A percentile compares a stretch with the other conserved stretches of the same genome.
Evolutionary conservation across 305 asterid species (phyloP).

Genomic region (Fraxinus ornus): DNA sequence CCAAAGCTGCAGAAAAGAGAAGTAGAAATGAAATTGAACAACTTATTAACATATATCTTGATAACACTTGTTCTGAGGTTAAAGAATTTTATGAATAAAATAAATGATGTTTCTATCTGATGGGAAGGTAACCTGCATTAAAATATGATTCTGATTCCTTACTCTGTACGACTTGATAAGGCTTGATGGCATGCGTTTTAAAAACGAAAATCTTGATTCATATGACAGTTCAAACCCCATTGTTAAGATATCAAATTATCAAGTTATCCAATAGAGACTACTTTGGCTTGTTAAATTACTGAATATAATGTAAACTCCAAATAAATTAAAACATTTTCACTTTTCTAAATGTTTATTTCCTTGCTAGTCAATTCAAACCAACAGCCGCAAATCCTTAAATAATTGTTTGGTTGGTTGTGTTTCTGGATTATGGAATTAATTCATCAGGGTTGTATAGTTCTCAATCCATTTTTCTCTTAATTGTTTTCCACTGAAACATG

Average conservation of each 20-base stretch:
- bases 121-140: conserved; percentile 2
- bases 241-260: conserved; percentile 4
- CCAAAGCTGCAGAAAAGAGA: not conserved
- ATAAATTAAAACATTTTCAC: not conserved
- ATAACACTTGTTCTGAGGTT: not conserved
- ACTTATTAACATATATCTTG: not conserved
- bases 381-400: not conserved
- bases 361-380: not conserved
- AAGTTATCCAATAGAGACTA: not conserved
- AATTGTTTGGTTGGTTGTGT: not conserved
- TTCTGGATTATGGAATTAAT: not conserved
- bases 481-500: not conserved
- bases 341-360: not conserved
- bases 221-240: not conserved
- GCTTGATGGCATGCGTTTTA: not conserved
- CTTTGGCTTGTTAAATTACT: not conserved
- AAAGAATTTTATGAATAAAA: not conserved
- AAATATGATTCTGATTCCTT: not conserved
- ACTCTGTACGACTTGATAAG: not conserved
- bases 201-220: conserved; percentile 2
- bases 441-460: not conserved
- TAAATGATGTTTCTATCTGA: not conserved
- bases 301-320: not conserved
- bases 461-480: not conserved
- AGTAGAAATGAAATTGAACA: not conserved